Base-by-base conservation (phyloP, 257 asterid genomes). In the Ehretia macrophylla region DNA sequence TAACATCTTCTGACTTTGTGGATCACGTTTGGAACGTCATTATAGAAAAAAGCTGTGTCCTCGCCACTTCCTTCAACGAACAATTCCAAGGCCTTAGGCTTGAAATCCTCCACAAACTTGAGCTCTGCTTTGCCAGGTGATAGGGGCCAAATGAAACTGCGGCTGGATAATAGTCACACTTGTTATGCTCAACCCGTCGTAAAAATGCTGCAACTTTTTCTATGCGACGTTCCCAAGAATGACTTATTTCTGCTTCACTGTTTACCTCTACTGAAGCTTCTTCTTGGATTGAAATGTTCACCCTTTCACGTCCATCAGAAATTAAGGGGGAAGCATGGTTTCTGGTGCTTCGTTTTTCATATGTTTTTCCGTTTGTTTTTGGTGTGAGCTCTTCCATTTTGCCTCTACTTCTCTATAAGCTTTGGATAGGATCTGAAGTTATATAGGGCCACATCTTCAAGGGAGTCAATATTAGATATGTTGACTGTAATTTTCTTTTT, bases 131-230 rank as follows among this genome's bases (percentile, higher is more conserved):
- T 58, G 45, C 74, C 68, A 19, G 71, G 42, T 70, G 77, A 57
- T 67, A 71, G 14, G 81, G 75, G 4, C 81, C 75, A 16, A 76
- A 37, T 17, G 78, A 76, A 47, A 68, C 65, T 20, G 68, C 42
- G 44, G 17, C 11, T 4, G 78, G 75, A 19, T 68, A 62, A 22
- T 58, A 70, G 1, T 58, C 58, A 8, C 46, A 17, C 45, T 48
- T 14, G 5, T 51, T 48, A 5, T 59, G 3, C 14, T 51, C 51
- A 40, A 58, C 59, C 44, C 20, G 5, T 45, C 71, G 47, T 18
- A 58, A 6, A 11, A 62, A 60, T 35, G 51, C 39, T 38, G 63
- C 68, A 21, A 70, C 77, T 70, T 27, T 62, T 16, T 35, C 64
- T 18, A 70, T 70, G 12, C 12, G 35, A 14, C 32, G 6, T 19